Evolutionary conservation across 306 rosid species (phyloP).

Genomic region (Prunus padus): DNA sequence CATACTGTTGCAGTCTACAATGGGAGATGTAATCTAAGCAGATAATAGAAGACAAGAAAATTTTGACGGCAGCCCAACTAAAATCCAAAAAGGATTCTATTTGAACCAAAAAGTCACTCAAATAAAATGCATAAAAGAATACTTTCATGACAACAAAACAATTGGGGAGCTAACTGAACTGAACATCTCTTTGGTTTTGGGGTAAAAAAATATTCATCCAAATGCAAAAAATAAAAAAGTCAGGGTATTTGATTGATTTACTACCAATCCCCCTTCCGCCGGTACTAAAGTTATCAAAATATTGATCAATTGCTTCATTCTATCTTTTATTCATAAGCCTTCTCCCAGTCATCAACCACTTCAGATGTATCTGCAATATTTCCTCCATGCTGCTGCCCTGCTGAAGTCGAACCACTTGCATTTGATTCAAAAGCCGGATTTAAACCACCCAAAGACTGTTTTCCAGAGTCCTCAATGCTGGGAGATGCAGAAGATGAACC

Average conservation of each 20-base stretch:
- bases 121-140: not conserved
- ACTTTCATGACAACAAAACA: not conserved
- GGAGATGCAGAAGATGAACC: conserved; percentile 41
- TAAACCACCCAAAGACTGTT: not conserved
- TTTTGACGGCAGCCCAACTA: too few species aligned
- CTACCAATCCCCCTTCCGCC: conserved; percentile 16
- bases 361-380: conserved; percentile 43
- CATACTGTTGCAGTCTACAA: too few species aligned
- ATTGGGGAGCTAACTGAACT: not conserved
- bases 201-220: conserved; percentile 12
- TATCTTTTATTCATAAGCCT: conserved; percentile 53
- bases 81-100: not conserved
- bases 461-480: conserved; percentile 25
- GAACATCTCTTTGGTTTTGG: not conserved
- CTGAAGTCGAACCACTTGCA: conserved; percentile 28
- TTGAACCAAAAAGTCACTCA: not conserved
- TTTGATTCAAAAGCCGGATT: not conserved
- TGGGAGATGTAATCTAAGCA: too few species aligned
- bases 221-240: conserved; percentile 21
- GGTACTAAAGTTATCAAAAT: conserved; percentile 1
- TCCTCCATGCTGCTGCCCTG: conserved; percentile 30
- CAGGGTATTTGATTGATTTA: not conserved
- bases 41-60: not conserved
- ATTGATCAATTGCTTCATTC: conserved; percentile 5
- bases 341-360: conserved; percentile 91